Conservation (phyloP, 2,329 filamentous ascomycete species). For the Teratosphaeria viscida region DNA sequence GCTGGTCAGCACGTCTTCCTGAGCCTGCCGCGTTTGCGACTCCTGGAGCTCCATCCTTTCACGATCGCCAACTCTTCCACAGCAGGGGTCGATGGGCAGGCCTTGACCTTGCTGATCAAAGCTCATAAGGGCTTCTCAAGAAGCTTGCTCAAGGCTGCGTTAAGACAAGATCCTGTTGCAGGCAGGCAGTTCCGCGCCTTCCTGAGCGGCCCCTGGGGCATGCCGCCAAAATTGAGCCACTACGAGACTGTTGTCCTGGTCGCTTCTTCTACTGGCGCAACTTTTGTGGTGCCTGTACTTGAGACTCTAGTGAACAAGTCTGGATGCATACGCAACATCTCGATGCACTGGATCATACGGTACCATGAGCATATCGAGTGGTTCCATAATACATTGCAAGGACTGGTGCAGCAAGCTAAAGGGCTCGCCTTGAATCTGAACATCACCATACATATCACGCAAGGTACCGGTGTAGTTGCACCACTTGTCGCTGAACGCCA, state of each 20-base stretch:
- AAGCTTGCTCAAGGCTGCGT: conserved; percentile 16
- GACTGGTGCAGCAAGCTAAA: conserved; percentile 5
- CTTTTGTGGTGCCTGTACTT: conserved; percentile 47
- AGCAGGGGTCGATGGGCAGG: conserved; percentile 39
- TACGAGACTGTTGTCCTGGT: conserved; percentile 52
- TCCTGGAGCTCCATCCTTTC: conserved; percentile 54
- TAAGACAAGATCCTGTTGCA: conserved; percentile 1
- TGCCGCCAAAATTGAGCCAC: conserved; percentile 36
- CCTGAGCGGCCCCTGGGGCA: conserved; percentile 22
- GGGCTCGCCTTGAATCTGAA: conserved; percentile 35
- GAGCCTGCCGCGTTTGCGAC: conserved; percentile 42
- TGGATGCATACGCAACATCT: conserved; percentile 15
- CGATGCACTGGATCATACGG: conserved; percentile 22
- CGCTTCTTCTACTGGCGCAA: conserved; percentile 50
- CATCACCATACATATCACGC: conserved; percentile 44
- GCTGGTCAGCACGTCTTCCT: conserved; percentile 56
- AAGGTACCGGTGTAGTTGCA: not conserved
- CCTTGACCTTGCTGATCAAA: conserved; percentile 19
- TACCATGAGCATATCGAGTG: conserved; percentile 14
- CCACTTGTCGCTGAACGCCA: not conserved
- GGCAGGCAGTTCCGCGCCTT: conserved; percentile 12
- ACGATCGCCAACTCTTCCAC: conserved; percentile 36
- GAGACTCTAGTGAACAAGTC: conserved; percentile 42
- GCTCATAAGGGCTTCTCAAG: conserved; percentile 20
- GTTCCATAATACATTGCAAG: conserved; percentile 10